Base-by-base conservation (phyloP, 345 rosid genomes). In the Ceriops tagal region DNA sequence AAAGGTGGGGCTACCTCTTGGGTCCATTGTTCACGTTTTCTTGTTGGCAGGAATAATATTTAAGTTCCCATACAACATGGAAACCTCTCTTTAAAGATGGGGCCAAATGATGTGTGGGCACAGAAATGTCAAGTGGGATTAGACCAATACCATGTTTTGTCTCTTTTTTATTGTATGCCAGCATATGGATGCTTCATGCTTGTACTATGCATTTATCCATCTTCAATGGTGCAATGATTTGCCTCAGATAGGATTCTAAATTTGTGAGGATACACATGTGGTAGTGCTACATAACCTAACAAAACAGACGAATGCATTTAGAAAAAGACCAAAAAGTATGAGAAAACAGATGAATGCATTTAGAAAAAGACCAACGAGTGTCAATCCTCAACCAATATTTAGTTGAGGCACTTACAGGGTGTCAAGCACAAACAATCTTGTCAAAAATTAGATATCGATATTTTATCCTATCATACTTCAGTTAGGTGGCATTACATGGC, bases 391-490 rank as follows among this genome's bases (percentile, higher is more conserved):
- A 71, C 60, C 18, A 43, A 58, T 8, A 47, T 43, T 28, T 7
- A 34, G 79, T 66, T 62, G 60, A 46, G 22, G 62, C 21, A 24
- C 34, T 6, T 70, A 69, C 77, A 73, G 66, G 72, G 15, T 78
- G 81, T 66, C 61, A 34, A 21, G 64, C 61, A 47, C 46, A 61
- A 56, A 3, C 49, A 43, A 43, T 43, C 49, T 43, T 15, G 18
- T 15, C 18, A 43, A 43, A 43, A 15, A 13, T 43, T 15, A 43
- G 10, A 13, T 43, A 5, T 43, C 46, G 11, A 39, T 39, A 39
- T 39, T 37, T 37, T 37, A 8, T 37, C 43, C 43, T 37, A 8
- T 37, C 1, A 8, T 37, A 37, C 1, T 39, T 39, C 15, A 2
- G 47, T 39, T 39, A 11, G 47, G 47, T 39, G 3, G 16, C 2